Evolutionary conservation across 1,284 basidiomycete genomes (phyloP).

Genomic region (Volvariella surrecta): DNA sequence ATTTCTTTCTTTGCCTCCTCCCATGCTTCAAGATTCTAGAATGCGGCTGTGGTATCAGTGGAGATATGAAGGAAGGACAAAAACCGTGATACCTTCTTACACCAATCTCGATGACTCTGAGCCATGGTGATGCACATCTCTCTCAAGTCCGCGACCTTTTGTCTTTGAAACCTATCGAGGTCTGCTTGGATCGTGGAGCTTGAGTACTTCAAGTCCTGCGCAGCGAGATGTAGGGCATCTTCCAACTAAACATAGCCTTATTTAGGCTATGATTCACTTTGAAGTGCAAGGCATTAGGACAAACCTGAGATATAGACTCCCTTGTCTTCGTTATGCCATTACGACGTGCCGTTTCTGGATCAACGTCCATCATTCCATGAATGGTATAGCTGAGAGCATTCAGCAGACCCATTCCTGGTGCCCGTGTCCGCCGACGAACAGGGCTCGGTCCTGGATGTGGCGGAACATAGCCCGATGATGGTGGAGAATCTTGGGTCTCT

Average conservation of each 20-base stretch:
- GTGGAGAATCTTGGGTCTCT: conserved; percentile 16
- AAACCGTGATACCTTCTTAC: conserved; percentile 63
- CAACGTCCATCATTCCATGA: conserved; percentile 97
- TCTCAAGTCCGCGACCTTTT: conserved; percentile 93
- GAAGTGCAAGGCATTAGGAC: conserved; percentile 13
- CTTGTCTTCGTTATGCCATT: conserved; percentile 91
- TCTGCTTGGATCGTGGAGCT: conserved; percentile 96
- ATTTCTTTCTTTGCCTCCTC: conserved; percentile 91
- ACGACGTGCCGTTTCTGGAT: conserved; percentile 91
- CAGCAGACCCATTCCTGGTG: conserved; percentile 81
- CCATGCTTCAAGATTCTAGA: conserved; percentile 92
- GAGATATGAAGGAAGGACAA: neutral
- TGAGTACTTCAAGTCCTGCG: conserved; percentile 92
- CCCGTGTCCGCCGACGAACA: conserved; percentile 38
- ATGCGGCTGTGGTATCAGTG: neutral
- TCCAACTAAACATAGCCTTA: conserved; percentile 56
- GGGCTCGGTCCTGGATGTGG: conserved; percentile 72
- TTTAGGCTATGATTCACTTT: conserved; percentile 4
- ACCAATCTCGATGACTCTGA: conserved; percentile 90
- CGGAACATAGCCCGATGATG: conserved; percentile 45
- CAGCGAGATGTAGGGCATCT: conserved; percentile 82
- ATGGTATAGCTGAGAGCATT: conserved; percentile 92
- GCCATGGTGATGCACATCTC: conserved; percentile 92
- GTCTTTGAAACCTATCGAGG: conserved; percentile 95
- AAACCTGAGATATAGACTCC: conserved; percentile 88